Evolutionary conservation across 306 rosid genomes (phyloP).

Genomic region (Glycine soja): DNA sequence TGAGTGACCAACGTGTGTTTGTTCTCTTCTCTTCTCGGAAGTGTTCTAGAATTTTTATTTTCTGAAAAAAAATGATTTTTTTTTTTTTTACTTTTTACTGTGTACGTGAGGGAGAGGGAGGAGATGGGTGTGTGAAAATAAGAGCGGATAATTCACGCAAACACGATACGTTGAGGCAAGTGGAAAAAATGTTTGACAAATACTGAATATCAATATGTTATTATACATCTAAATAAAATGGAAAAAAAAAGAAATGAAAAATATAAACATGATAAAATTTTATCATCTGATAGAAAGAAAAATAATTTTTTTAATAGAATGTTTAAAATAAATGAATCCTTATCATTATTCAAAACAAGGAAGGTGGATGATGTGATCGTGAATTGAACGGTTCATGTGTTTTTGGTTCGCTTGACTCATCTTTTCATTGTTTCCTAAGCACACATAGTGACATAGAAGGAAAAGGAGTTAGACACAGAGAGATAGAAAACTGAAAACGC

Average conservation of each 20-base stretch:
- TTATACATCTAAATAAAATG: too few species aligned
- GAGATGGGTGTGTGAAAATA: conserved; percentile 3
- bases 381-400: conserved; percentile 23
- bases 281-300: too few species aligned
- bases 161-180: conserved; percentile 8
- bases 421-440: background rate
- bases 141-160: conserved; percentile 41
- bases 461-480: background rate
- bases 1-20: background rate
- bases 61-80: background rate
- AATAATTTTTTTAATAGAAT: too few species aligned
- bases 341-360: too few species aligned
- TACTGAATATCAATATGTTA: too few species aligned
- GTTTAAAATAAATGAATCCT: too few species aligned
- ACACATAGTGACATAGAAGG: background rate
- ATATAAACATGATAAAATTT: too few species aligned
- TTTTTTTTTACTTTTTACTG: background rate
- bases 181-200: background rate
- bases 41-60: background rate
- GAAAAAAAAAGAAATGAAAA: too few species aligned
- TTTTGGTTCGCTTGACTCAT: background rate
- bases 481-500: background rate
- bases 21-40: background rate
- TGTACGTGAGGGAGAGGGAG: too few species aligned
- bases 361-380: background rate